These are phyloP conservation scores for Pleurotus ostreatus DNA, from an alignment of 768 basidiomycete genomes.

Conservation along the genomic window DNA sequence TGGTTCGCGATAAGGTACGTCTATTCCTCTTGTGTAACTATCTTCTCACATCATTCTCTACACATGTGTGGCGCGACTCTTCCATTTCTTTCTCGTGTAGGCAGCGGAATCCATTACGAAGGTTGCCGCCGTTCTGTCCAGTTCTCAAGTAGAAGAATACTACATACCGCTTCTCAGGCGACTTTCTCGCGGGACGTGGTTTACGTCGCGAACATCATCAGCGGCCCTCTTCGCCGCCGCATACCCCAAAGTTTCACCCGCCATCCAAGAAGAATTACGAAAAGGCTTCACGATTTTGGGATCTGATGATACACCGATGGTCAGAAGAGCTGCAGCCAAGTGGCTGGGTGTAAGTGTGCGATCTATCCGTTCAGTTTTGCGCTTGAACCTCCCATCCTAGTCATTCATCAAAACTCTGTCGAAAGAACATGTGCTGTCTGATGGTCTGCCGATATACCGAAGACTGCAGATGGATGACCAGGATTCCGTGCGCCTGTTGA, in stretches of 20 bases:
- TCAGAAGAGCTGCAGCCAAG: conserved; percentile 91
- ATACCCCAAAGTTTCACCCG: conserved; percentile 72
- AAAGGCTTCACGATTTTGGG: conserved; percentile 80
- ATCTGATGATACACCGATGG: conserved; percentile 98
- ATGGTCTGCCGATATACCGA: conserved; percentile 89
- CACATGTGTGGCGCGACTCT: background rate
- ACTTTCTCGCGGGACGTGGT: conserved; percentile 94
- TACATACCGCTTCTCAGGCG: conserved; percentile 91
- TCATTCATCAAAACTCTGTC: conserved; percentile 76
- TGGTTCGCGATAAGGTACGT: conserved; percentile 93
- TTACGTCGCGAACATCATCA: conserved; percentile 94
- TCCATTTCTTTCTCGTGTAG: conserved; percentile 33
- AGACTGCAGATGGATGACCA: conserved; percentile 95
- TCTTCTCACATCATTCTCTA: background rate
- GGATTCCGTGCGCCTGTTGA: conserved; percentile 93
- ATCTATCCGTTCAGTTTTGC: conserved; percentile 5
- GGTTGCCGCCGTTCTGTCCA: conserved; percentile 73
- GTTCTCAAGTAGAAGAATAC: conserved; percentile 78
- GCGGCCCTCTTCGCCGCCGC: conserved; percentile 91
- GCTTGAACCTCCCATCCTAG: conserved; percentile 35
- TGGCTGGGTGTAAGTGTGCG: conserved; percentile 80
- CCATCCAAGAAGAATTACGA: conserved; percentile 82
- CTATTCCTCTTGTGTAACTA: background rate
- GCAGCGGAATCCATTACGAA: conserved; percentile 95
- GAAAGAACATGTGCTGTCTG: conserved; percentile 76